These are phyloP conservation scores for Fagus sylvatica DNA, from an alignment of 306 rosid species.

Conservation along the genomic window DNA sequence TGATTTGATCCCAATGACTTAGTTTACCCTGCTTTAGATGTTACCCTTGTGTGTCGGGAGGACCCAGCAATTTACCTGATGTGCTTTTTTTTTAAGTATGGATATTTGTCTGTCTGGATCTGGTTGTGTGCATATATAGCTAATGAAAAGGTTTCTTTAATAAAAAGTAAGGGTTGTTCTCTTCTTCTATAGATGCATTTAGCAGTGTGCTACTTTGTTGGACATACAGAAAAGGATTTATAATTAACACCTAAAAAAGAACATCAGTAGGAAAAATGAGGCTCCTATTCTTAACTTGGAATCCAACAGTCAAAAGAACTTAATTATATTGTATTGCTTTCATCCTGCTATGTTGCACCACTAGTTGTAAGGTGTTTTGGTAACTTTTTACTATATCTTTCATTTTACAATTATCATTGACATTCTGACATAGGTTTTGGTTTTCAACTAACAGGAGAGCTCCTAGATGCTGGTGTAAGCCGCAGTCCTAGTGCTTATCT, in stretches of 20 bases:
- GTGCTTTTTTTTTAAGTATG: not conserved
- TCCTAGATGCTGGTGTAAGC: conserved; percentile 78
- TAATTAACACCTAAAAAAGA: not conserved
- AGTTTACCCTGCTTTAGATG: not conserved
- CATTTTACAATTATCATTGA: not conserved
- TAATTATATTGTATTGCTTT: not conserved
- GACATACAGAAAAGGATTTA: not conserved
- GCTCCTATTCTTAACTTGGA: not conserved
- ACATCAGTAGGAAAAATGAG: not conserved
- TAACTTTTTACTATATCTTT: not conserved
- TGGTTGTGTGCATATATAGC: not conserved
- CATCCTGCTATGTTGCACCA: not conserved
- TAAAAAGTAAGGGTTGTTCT: not conserved
- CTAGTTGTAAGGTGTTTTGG: no score
- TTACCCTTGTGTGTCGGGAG: not conserved
- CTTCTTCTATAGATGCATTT: not conserved
- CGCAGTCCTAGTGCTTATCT: conserved; percentile 98
- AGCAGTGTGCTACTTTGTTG: not conserved
- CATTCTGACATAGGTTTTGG: conserved; percentile 12
- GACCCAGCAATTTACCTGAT: not conserved
- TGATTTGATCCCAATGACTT: not conserved
- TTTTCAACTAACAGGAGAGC: conserved; percentile 63
- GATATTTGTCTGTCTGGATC: not conserved
- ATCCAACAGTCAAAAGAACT: not conserved
- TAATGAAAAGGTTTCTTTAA: not conserved